Evolutionary conservation across 148 eudicot genomes (phyloP).

Genomic region (Chenopodium album): DNA sequence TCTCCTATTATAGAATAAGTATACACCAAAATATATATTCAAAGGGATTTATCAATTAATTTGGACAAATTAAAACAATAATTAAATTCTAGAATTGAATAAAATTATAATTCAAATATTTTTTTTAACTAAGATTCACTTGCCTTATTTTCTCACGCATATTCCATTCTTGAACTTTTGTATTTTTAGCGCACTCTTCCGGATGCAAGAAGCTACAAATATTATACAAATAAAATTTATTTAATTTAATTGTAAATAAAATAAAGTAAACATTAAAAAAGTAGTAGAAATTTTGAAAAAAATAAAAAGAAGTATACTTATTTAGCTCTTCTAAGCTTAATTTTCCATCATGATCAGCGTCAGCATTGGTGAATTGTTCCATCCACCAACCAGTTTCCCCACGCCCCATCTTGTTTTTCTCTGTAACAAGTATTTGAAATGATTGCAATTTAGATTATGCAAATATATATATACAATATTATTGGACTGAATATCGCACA

Average conservation of each 20-base stretch:
- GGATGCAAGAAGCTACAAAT: slow-evolving; percentile 44
- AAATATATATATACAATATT: too few relatives aligned
- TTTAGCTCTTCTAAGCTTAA: slow-evolving; percentile 37
- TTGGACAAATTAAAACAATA: not conserved
- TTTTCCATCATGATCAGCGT: slow-evolving; percentile 30
- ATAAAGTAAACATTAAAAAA: not conserved
- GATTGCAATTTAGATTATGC: too few relatives aligned
- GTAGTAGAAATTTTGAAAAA: not conserved
- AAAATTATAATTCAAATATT: too few relatives aligned
- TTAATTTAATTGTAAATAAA: not conserved
- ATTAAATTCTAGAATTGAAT: too few relatives aligned
- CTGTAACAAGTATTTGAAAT: slow-evolving; percentile 13
- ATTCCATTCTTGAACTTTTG: slow-evolving; percentile 37
- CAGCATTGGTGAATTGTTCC: slow-evolving; percentile 49
- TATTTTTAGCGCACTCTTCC: slow-evolving; percentile 36
- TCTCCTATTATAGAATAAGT: slow-evolving; percentile 21
- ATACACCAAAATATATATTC: not conserved
- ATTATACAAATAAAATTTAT: not conserved
- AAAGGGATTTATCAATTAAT: not conserved
- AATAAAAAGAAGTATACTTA: slow-evolving; percentile 26
- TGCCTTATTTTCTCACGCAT: slow-evolving; percentile 41
- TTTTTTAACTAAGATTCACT: not conserved
- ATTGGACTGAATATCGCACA: too few relatives aligned
- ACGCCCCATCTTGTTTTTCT: slow-evolving; percentile 30
- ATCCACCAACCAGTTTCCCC: slow-evolving; percentile 58